Evolutionary conservation across 768 basidiomycete species (phyloP).

Genomic region (Sporobolomyces roseus): DNA sequence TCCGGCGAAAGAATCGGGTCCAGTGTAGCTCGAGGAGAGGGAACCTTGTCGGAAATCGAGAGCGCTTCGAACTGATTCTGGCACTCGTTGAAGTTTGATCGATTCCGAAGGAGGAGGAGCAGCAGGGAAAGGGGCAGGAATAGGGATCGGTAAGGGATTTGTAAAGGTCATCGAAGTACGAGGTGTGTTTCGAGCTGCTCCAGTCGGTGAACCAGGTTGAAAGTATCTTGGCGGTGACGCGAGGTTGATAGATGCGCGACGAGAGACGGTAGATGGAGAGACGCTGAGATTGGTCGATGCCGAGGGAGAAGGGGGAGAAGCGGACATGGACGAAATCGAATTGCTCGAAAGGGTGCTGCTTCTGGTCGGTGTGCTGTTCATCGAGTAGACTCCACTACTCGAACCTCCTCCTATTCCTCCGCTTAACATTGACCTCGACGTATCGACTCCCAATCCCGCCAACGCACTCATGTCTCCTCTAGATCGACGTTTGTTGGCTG

Average conservation of each 20-base stretch:
- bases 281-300: constrained; percentile 25
- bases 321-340: constrained; percentile 1
- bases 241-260: constrained; percentile 36
- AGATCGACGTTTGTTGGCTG: constrained; percentile 12
- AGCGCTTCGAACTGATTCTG: constrained; percentile 51
- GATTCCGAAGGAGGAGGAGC: constrained; percentile 39
- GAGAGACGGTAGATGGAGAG: constrained; percentile 27
- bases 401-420: neutral
- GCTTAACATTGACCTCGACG: too few relatives aligned
- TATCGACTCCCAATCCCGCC: too few relatives aligned
- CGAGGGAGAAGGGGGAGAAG: constrained; percentile 28
- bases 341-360: neutral
- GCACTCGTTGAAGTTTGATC: constrained; percentile 52
- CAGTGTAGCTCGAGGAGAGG: neutral
- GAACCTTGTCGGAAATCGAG: constrained; percentile 50
- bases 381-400: neutral
- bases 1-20: neutral
- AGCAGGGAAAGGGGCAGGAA: constrained; percentile 33
- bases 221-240: constrained; percentile 24
- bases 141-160: neutral
- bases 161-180: constrained; percentile 11
- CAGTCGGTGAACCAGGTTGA: constrained; percentile 24
- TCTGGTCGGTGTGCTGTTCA: constrained; percentile 12
- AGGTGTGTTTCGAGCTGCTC: neutral
- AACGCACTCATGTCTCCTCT: constrained; percentile 2